phyloP scores from a whole-genome alignment of 1,139 yeast genomes.

The Blastobotrys apis region DNA sequence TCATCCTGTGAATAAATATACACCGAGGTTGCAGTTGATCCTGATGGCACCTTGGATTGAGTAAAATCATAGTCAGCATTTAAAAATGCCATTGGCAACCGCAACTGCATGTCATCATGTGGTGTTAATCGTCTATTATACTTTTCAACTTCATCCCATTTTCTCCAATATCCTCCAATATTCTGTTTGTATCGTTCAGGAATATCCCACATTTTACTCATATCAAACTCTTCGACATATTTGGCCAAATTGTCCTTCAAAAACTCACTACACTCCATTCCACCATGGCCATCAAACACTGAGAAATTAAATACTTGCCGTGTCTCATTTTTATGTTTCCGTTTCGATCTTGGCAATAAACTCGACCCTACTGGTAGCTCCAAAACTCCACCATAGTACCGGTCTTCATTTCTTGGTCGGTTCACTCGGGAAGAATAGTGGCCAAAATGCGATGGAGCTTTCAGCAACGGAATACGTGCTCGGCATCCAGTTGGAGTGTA shows the following conservation, averaged over 20 bases:
- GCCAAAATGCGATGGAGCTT: constrained; percentile 76
- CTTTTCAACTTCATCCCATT: constrained; percentile 57
- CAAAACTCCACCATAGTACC: constrained; percentile 58
- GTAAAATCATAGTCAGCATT: constrained; percentile 50
- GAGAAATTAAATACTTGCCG: constrained; percentile 57
- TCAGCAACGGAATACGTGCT: constrained; percentile 50
- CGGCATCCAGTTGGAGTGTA: constrained; percentile 15
- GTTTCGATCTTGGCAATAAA: constrained; percentile 32
- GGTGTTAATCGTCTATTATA: constrained; percentile 40
- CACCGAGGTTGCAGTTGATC: constrained; percentile 82
- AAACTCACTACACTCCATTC: constrained; percentile 64
- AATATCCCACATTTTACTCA: constrained; percentile 41
- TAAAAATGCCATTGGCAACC: constrained; percentile 61
- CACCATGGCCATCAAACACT: constrained; percentile 94
- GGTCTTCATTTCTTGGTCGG: constrained; percentile 77
- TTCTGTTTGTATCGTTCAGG: constrained; percentile 48
- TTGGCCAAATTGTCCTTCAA: constrained; percentile 51
- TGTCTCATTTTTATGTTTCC: constrained; percentile 16
- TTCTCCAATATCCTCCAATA: constrained; percentile 86
- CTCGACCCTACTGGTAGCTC: constrained; percentile 42
- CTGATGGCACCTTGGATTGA: constrained; percentile 43
- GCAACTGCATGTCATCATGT: constrained; percentile 52
- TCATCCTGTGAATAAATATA: constrained; percentile 51
- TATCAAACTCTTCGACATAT: constrained; percentile 48
- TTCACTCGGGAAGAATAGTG: constrained; percentile 74